Conservation (phyloP, 169 alveolate species). For the Ophryocystis elektroscirrha region DNA sequence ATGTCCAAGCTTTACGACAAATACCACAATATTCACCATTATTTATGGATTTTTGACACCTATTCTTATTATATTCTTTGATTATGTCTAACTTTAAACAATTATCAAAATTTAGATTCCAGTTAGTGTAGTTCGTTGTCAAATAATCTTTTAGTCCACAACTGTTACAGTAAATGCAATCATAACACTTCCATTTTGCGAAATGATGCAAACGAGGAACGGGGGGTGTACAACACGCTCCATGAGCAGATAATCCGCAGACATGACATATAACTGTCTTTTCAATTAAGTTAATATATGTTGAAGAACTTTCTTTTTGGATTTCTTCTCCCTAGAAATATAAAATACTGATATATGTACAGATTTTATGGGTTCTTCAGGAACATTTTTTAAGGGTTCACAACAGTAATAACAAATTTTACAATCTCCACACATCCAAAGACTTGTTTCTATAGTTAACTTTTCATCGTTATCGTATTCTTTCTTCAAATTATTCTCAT, state of each 20-base stretch:
- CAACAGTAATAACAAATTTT: no score
- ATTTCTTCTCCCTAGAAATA: no score
- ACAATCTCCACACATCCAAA: no score
- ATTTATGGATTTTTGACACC: conserved; percentile 32
- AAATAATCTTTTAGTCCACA: conserved; percentile 34
- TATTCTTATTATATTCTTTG: no score
- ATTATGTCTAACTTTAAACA: conserved; percentile 32
- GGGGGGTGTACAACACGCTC: conserved; percentile 39
- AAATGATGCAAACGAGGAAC: conserved; percentile 31
- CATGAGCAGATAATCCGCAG: conserved; percentile 39
- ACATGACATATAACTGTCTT: conserved; percentile 35
- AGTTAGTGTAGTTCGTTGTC: conserved; percentile 33
- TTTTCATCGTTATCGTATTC: no score
- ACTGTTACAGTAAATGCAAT: conserved; percentile 34
- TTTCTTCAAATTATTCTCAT: no score
- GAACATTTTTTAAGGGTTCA: no score
- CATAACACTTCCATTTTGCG: conserved; percentile 39
- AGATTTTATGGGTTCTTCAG: no score
- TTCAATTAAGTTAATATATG: no score
- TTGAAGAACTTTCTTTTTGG: no score
- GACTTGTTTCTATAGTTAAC: no score
- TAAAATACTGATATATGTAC: no score
- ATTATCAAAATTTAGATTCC: conserved; percentile 35
- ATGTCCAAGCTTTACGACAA: conserved; percentile 30
- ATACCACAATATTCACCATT: conserved; percentile 35